Conservation (phyloP, 495 filamentous ascomycete genomes). For the Pseudevernia furfuracea region DNA sequence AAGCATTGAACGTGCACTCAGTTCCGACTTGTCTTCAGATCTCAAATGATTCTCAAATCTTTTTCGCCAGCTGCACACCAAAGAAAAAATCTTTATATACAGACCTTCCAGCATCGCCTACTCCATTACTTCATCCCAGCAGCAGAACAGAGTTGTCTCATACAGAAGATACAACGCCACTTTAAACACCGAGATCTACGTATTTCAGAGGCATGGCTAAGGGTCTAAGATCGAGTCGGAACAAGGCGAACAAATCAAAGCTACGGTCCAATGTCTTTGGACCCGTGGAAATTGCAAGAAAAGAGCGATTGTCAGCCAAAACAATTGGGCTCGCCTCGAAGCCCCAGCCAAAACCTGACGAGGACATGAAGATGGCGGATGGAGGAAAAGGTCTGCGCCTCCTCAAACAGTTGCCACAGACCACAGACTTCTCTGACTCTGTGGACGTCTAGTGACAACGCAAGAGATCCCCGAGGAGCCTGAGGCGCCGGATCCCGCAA, state of each 20-base stretch:
- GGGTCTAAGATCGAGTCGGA: slow-evolving; percentile 61
- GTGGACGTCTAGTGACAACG: not conserved
- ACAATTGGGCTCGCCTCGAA: slow-evolving; percentile 65
- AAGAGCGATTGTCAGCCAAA: slow-evolving; percentile 71
- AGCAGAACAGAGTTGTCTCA: not conserved
- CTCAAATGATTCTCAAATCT: not conserved
- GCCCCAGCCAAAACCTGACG: slow-evolving; percentile 42
- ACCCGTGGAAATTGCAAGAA: slow-evolving; percentile 66
- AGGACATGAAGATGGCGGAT: slow-evolving; percentile 13
- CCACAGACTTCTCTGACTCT: not conserved
- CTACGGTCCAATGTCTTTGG: slow-evolving; percentile 73
- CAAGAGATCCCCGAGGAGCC: slow-evolving; percentile 23
- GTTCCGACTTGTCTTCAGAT: not conserved
- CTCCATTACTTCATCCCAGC: not conserved
- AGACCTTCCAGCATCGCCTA: not conserved
- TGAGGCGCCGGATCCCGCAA: slow-evolving; percentile 22
- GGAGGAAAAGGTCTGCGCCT: slow-evolving; percentile 4
- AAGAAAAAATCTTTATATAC: not conserved
- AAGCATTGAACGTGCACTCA: not conserved
- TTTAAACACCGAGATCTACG: not conserved
- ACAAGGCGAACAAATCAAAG: slow-evolving; percentile 68
- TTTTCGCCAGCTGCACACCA: not conserved
- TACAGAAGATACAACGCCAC: not conserved
- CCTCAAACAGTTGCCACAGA: not conserved
- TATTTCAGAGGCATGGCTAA: slow-evolving; percentile 60